These are phyloP conservation scores for Cruciata laevipes DNA, from an alignment of 257 asterid genomes.

Conservation along the genomic window DNA sequence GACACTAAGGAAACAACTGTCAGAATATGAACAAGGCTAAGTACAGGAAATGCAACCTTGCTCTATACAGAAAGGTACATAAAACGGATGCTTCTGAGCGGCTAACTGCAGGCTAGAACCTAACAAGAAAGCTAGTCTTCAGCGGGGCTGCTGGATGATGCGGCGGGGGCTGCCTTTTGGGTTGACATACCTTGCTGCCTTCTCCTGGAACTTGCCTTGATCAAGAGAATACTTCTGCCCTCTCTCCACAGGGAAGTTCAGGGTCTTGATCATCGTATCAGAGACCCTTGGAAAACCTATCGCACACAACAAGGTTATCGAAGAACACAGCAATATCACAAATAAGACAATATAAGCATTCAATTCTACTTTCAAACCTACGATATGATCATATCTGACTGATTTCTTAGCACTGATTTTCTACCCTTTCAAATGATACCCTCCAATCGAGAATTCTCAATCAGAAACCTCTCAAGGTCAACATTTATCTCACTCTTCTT, in stretches of 20 bases:
- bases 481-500: too few species aligned
- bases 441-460: neutral
- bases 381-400: too few species aligned
- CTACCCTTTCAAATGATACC: too few species aligned
- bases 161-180: constrained; percentile 64
- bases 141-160: constrained; percentile 96
- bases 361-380: neutral
- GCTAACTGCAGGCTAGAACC: constrained; percentile 24
- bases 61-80: constrained; percentile 54
- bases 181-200: constrained; percentile 53
- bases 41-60: constrained; percentile 53
- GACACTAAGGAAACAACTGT: constrained; percentile 27
- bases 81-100: constrained; percentile 12
- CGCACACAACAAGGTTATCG: neutral
- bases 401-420: too few species aligned
- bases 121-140: constrained; percentile 21
- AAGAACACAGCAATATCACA: neutral
- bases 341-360: neutral
- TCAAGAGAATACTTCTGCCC: constrained; percentile 32
- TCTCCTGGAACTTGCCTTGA: constrained; percentile 47
- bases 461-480: too few species aligned
- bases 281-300: constrained; percentile 34
- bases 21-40: constrained; percentile 69
- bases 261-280: constrained; percentile 37
- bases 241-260: constrained; percentile 35